Percentiles rank a stretch among this genome's conserved stretches.
Conservation (phyloP, 2,329 filamentous ascomycete genomes). For the Sporothrix pallida region DNA sequence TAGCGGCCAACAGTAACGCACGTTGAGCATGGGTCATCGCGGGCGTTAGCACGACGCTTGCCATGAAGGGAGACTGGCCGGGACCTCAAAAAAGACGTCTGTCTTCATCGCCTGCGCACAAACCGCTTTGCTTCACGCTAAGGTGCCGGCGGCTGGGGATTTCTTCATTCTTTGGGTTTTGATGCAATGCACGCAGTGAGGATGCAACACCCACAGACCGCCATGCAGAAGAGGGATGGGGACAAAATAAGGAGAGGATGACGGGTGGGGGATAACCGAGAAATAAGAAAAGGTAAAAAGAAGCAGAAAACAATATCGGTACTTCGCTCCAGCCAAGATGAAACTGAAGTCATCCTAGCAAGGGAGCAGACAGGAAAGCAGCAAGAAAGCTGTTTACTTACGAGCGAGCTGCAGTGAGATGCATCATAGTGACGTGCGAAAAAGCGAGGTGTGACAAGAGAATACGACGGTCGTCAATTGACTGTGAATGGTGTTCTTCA, state of each 20-base stretch:
- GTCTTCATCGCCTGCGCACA: constrained; percentile 3
- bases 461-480: not conserved
- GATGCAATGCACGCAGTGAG: constrained; percentile 8
- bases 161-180: not conserved
- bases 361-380: too few relatives aligned
- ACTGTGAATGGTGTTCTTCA: not conserved
- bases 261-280: not conserved
- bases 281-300: not conserved
- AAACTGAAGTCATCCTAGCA: not conserved
- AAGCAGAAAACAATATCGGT: not conserved
- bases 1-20: constrained; percentile 12
- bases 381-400: too few relatives aligned
- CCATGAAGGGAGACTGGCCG: too few relatives aligned
- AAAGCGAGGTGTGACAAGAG: not conserved
- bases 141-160: constrained; percentile 7
- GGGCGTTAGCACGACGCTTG: not conserved
- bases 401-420: not conserved
- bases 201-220: constrained; percentile 29
- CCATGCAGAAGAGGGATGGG: constrained; percentile 4
- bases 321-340: not conserved
- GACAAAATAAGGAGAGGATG: not conserved
- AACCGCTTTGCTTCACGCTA: constrained; percentile 22
- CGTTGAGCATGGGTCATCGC: constrained; percentile 7
- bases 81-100: not conserved
- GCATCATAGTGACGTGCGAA: not conserved